A percentile compares a stretch with the other conserved stretches of the same genome.
Conservation (phyloP, 345 rosid species). For the Eucalyptus coolabah region DNA sequence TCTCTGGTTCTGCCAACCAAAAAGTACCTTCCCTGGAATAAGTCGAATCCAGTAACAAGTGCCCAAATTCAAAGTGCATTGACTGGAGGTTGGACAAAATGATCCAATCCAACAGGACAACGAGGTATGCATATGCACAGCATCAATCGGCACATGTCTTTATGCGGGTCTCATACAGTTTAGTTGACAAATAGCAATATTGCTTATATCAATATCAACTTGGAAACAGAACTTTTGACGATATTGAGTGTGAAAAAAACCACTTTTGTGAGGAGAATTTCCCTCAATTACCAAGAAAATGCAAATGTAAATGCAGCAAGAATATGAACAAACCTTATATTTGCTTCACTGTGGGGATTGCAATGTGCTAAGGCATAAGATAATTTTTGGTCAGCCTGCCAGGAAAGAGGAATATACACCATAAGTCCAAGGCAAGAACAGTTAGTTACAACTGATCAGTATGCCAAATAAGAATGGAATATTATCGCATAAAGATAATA, state of each 20-base stretch:
- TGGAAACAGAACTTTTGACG: neutral
- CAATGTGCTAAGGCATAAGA: conserved; percentile 81
- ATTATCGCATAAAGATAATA: neutral
- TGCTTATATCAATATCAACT: neutral
- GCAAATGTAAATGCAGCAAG: neutral
- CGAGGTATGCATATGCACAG: neutral
- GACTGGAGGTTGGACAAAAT: neutral
- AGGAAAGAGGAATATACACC: neutral
- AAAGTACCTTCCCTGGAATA: neutral
- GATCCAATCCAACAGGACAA: neutral
- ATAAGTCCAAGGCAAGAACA: neutral
- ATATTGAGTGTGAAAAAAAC: neutral
- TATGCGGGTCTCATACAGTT: neutral
- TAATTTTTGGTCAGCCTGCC: conserved; percentile 90
- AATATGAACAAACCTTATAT: conserved; percentile 57
- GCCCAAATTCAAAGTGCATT: neutral
- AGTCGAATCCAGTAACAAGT: neutral
- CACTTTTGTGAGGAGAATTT: neutral
- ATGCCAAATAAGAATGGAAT: neutral
- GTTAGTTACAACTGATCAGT: neutral
- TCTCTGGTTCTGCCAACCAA: neutral
- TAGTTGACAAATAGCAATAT: neutral
- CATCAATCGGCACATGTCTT: neutral
- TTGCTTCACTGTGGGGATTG: conserved; percentile 51
- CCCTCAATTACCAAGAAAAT: neutral